phyloP scores from a whole-genome alignment of 805 yeast genomes.

The Hanseniaspora singularis region DNA sequence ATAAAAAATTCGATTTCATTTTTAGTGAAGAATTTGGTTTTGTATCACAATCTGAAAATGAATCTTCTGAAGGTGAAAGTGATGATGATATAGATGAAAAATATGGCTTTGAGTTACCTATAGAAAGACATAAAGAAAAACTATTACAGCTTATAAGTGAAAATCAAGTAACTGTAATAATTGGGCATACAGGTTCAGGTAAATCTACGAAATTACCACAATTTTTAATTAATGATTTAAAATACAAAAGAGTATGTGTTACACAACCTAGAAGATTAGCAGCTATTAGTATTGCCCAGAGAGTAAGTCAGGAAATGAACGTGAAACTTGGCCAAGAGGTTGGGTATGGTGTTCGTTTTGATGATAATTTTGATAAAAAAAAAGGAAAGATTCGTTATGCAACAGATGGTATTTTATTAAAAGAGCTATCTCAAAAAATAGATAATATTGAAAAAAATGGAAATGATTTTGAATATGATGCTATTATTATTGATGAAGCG shows the following conservation, averaged over 20 bases:
- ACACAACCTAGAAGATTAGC: slow-evolving; percentile 96
- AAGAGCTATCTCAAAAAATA: slow-evolving; percentile 59
- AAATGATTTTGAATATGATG: slow-evolving; percentile 54
- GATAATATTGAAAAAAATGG: slow-evolving; percentile 34
- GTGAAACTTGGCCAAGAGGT: slow-evolving; percentile 73
- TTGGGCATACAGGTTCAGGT: slow-evolving; percentile 89
- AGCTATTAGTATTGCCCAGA: slow-evolving; percentile 76
- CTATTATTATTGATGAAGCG: slow-evolving; percentile 90
- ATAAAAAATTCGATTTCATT: slow-evolving; percentile 55
- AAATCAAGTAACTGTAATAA: slow-evolving; percentile 61
- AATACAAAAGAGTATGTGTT: slow-evolving; percentile 55
- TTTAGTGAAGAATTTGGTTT: slow-evolving; percentile 56
- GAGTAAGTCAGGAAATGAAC: slow-evolving; percentile 86
- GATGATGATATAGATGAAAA: slow-evolving; percentile 26
- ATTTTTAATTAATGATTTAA: slow-evolving; percentile 69
- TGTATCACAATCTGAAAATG: slow-evolving; percentile 31
- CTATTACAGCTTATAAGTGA: slow-evolving; percentile 47
- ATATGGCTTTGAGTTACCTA: slow-evolving; percentile 57
- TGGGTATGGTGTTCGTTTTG: slow-evolving; percentile 83
- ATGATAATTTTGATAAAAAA: slow-evolving; percentile 49
- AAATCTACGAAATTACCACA: slow-evolving; percentile 92
- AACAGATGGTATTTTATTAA: slow-evolving; percentile 89
- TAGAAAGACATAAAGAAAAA: slow-evolving; percentile 47
- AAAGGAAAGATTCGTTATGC: slow-evolving; percentile 71
- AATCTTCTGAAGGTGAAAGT: slow-evolving; percentile 30